Evolutionary conservation across 2,329 filamentous ascomycete species (phyloP), one percentile per base, ranked within the genome.

Genomic region (Alternaria metachromatica): DNA sequence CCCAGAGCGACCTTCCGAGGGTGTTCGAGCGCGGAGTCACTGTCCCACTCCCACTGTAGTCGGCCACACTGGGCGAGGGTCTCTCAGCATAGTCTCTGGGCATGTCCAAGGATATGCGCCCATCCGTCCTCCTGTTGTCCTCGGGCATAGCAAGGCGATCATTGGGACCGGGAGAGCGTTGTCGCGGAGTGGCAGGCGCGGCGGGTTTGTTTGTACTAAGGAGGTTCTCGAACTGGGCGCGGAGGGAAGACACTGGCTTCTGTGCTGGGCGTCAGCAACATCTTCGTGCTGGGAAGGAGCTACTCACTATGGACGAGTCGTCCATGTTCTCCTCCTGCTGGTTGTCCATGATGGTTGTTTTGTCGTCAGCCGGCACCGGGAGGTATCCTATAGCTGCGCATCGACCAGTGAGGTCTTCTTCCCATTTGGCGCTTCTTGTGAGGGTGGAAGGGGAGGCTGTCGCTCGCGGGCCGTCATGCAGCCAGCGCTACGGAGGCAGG

Each of bases 181-280:
- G 69, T 58, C 70, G 73, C 33, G 74, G 71, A 25, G 71, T 64
- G 9, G 72, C 56, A 41, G 76, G 63, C 12, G 69, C 62, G 57
- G 73, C 58, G 60, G 60, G 10, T 56, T 74, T 75, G 70, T 76
- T 77, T 20, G 71, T 69, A 62, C 69, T 87, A 68, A 86, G 84
- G 83, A 95, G 89, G 76, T 90, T 93, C 83, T 96, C 92, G 78
- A 95, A 96, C 72, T 92, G 90, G 67, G 91, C 92, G 65, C 90
- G 87, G 64, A 96, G 84, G 55, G 92, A 94, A 55, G 92, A 96
- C 55, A 96, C 92, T 25, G 93, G 92, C 83, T 90, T 92, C 91
- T 93, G 44, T 13, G 41, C 12, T 41, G 3, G 26, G 18, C 55
- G 65, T 77, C 55, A 76, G 68, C 48, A 66, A 45, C 37, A 18